These are phyloP conservation scores for Fusarium floridanum DNA, from an alignment of 2,329 filamentous ascomycete genomes.

Conservation along the genomic window DNA sequence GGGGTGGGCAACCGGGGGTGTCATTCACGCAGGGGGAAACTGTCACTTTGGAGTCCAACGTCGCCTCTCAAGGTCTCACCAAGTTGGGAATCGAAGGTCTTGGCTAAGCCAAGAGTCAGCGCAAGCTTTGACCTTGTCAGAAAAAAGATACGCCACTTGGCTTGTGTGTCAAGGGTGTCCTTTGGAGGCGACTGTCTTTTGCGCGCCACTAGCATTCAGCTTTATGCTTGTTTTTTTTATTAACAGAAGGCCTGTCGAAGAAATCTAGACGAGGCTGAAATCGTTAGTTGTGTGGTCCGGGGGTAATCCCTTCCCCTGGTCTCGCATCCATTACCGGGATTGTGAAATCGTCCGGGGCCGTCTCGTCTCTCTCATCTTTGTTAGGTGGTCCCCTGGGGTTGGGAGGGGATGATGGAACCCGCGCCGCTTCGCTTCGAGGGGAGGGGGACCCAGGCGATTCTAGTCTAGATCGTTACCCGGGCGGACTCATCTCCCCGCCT, in stretches of 20 bases:
- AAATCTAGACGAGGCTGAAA: neutral
- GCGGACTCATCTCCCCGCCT: neutral
- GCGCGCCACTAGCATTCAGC: neutral
- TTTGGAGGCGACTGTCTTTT: neutral
- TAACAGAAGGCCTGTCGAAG: neutral
- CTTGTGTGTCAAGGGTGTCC: neutral
- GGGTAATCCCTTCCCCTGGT: neutral
- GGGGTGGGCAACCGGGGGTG: constrained; percentile 3
- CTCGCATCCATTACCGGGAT: neutral
- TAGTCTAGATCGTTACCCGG: neutral
- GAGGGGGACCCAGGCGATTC: neutral
- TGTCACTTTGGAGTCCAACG: no score
- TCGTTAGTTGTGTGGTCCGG: neutral
- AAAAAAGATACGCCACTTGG: no score
- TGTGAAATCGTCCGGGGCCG: neutral
- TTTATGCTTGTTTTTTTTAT: neutral
- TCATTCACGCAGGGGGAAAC: no score
- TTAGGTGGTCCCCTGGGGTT: no score
- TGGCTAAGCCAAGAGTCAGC: no score
- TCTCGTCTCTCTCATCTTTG: neutral
- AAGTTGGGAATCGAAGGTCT: no score
- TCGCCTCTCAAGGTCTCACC: no score
- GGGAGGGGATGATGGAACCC: no score
- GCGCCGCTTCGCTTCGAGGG: neutral
- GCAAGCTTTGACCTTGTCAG: no score